Conservation (phyloP, 768 basidiomycete genomes). For the Candolleomyces aberdarensis region DNA sequence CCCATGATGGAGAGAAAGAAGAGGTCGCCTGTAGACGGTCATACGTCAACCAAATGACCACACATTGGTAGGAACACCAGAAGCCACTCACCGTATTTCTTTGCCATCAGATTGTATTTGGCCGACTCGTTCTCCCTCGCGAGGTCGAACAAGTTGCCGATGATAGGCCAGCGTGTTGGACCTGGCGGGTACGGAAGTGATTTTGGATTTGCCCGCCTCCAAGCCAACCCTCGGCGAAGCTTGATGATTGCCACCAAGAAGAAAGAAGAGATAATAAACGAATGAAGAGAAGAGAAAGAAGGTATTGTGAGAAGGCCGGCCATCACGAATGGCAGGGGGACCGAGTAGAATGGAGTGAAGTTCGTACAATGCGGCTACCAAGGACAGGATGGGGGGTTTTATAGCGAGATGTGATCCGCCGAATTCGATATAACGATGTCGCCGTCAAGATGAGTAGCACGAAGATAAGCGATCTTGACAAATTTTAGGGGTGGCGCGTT, state of each 20-base stretch:
- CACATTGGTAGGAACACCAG: not conserved
- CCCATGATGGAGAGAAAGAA: constrained; percentile 52
- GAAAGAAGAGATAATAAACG: not conserved
- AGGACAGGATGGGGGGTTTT: not conserved
- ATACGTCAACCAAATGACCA: not conserved
- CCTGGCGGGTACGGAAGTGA: constrained; percentile 49
- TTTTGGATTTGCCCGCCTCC: constrained; percentile 18
- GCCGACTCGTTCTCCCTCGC: constrained; percentile 35
- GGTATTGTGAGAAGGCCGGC: not conserved
- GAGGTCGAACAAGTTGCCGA: constrained; percentile 52
- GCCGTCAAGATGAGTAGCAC: not conserved
- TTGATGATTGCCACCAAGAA: not conserved
- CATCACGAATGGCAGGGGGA: not conserved
- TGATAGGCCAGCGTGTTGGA: constrained; percentile 46
- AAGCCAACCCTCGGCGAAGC: not conserved
- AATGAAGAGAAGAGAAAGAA: not conserved
- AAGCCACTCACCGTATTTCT: constrained; percentile 35
- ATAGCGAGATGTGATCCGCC: not conserved
- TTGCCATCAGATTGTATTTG: constrained; percentile 38
- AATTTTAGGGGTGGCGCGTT: not conserved
- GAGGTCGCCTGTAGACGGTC: constrained; percentile 40
- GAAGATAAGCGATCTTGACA: not conserved
- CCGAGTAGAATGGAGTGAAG: not conserved
- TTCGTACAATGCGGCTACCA: not conserved
- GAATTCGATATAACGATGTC: not conserved